Evolutionary conservation across 73 alveolate genomes (phyloP), one percentile per base, ranked within the genome.

Genomic region (Stentor roeselii): DNA sequence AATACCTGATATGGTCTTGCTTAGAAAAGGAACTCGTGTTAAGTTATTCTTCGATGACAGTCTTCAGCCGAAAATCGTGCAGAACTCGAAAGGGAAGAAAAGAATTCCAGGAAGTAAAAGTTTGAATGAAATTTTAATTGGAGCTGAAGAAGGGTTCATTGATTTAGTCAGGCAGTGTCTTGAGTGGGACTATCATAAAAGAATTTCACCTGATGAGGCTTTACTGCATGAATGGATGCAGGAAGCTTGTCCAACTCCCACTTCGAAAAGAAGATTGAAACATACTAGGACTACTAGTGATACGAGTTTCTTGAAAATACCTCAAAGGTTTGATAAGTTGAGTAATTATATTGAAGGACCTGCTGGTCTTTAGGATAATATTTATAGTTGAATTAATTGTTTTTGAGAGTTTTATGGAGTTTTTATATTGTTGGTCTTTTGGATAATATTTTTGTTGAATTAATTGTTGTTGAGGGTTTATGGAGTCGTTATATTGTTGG

Each of bases 161-260:
- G 98, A 93, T 86, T 93, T 95, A 88, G 84, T 95, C 27, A 60
- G 84, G 3, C 84, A 91, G 75, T 94, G 99, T 77, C 89, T 95
- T 59, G 95, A 91, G 61, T 95, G 99, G 98, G 97, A 95, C 75
- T 95, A 93, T 42, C 90, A 94, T 40, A 91, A 93, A 82, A 92
- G 99, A 90, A 83, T 95, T 76, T 90, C 92, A 41, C 98, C 99
- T n/a, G 95, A 90, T 61, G 97, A 95, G 86, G 99, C 97, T 2
- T 83, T 95, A 39, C 74, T 89, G 89, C 99, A 95, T 88, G 88
- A 89, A 34, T 92, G 97, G 95, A 89, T 92, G 36, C 83, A 89
- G 42, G 97, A 92, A 78, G 67, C 30, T 50, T 6, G 21, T 6
- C 67, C 67, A 50, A 21, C 21, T 11, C 67, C 67, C 6, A 21